Evolutionary conservation across 768 basidiomycete species (phyloP), one percentile per base, ranked within the genome.

Genomic region (Hericium rajendrae): DNA sequence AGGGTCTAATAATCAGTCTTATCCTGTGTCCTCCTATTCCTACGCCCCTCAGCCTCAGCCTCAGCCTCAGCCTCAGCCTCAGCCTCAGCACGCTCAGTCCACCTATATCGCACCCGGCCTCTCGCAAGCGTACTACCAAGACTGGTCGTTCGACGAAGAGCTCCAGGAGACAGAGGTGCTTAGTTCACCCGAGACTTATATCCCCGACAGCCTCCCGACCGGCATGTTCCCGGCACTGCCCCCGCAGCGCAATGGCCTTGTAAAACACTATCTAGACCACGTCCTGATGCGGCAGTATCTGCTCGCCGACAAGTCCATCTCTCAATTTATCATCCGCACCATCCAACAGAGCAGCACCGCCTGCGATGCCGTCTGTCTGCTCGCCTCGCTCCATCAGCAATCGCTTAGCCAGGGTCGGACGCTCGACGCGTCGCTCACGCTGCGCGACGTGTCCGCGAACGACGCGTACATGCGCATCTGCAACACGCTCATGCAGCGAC

Each of bases 201-300:
- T 68, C 26, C 60, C 64, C 51, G 26, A 57, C 51, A 50, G 55
- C 26, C 54, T 67, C 53, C 59, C 54, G 51, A 56, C 62, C 12
- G 43, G 51, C 16, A 53, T 67, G 15, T 57, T 64, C 38, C 59
- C 65, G 6, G 57, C 52, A 49, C 64, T 69, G 4, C 59, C 65
- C 1, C 20, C 55, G 24, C 62, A 66, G 3, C 67, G 71, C 53
- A 66, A 59, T 18, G 60, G 62, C 6, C 63, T 72, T 51, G 66
- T 72, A 12, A 62, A 59, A 26, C 73, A 82, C 55, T 90, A 91
- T 67, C 76, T 86, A 65, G 66, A 73, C 48, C 73, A 80, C 46
- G 85, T 90, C 38, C 76, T 88, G 54, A 74, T 74, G 39, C 76
- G 82, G 57, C 87, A 90, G 64, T 91, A 88, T 65, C 71, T 88